Evolutionary conservation across 768 basidiomycete species (phyloP).

Genomic region (Suillus fuscotomentosus): DNA sequence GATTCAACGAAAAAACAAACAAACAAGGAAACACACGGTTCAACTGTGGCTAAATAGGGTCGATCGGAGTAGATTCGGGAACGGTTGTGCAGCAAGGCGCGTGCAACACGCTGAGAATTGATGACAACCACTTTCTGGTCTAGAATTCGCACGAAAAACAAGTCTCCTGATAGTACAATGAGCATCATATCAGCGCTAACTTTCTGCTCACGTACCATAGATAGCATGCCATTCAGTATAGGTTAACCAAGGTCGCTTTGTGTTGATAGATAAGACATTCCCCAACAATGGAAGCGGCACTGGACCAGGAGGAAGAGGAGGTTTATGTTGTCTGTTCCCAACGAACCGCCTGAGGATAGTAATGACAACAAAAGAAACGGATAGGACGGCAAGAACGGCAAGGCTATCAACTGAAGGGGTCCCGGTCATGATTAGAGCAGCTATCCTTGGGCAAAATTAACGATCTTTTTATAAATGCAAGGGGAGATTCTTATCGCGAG

Average conservation of each 20-base stretch:
- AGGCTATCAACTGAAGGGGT: background rate
- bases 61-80: conserved; percentile 8
- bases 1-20: background rate
- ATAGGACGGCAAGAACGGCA: background rate
- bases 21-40: background rate
- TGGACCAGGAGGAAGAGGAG: conserved; percentile 5
- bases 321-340: background rate
- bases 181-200: no score
- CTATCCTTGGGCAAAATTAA: no score
- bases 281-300: conserved; percentile 2
- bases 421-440: background rate
- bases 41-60: background rate
- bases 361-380: background rate
- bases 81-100: conserved; percentile 6
- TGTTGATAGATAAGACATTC: background rate
- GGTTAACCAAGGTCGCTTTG: background rate
- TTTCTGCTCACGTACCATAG: conserved; percentile 11
- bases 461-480: no score
- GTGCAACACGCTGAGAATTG: conserved; percentile 1
- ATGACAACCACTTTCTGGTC: background rate
- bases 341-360: background rate
- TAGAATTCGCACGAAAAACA: conserved; percentile 1
- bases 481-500: no score
- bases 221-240: background rate
- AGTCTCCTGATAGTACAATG: background rate